These are phyloP conservation scores for Botrytis aclada DNA, from an alignment of 2,329 filamentous ascomycete species.

Conservation along the genomic window DNA sequence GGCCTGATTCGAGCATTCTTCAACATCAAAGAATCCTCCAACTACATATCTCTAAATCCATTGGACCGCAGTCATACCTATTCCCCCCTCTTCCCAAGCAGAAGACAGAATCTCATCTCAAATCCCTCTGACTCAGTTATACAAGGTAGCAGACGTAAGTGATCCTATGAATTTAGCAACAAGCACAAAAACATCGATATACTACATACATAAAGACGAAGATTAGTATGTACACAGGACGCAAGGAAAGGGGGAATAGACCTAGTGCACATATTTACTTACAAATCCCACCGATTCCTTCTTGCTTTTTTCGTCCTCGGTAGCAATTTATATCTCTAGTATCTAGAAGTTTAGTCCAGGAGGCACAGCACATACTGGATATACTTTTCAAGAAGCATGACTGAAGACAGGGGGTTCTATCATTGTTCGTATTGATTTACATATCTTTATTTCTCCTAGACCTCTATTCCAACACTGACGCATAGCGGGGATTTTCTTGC, in stretches of 20 bases:
- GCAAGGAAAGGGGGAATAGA: rapidly evolving
- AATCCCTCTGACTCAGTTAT: rapidly evolving
- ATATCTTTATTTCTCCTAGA: background rate
- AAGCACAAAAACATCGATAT: background rate
- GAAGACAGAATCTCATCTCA: rapidly evolving
- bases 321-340: background rate
- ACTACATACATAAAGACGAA: background rate
- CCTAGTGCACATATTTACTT: background rate
- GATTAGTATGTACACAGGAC: rapidly evolving
- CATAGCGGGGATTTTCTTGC: background rate
- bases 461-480: background rate
- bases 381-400: background rate
- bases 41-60: background rate
- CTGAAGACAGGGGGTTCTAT: background rate
- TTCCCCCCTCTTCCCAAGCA: background rate
- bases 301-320: rapidly evolving
- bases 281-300: too few relatives aligned
- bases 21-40: background rate
- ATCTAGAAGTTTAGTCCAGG: background rate
- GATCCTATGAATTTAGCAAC: background rate
- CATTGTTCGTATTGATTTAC: background rate
- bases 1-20: background rate
- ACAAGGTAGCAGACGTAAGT: background rate
- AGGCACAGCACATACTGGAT: background rate
- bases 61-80: background rate